Conservation (phyloP, 768 basidiomycete species). For the Suillus hirtellus region DNA sequence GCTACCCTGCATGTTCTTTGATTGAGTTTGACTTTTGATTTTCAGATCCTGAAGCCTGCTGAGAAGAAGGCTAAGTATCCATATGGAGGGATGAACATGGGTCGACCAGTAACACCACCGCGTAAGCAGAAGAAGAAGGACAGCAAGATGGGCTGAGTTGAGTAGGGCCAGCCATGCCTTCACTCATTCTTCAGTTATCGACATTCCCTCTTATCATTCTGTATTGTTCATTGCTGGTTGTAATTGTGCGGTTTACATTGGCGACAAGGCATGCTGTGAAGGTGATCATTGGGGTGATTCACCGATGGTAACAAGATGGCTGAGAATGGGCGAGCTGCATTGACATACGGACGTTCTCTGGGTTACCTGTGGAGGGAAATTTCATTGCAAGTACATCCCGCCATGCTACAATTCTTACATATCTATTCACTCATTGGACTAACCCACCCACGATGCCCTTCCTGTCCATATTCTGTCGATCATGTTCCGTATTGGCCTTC, state of each 20-base stretch:
- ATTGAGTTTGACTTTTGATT: not conserved
- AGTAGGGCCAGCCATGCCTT: constrained; percentile 28
- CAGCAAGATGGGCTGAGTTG: constrained; percentile 56
- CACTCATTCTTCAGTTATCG: constrained; percentile 29
- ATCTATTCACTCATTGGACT: constrained; percentile 36
- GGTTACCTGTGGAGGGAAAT: constrained; percentile 25
- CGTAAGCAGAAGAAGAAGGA: constrained; percentile 97
- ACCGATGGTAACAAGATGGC: constrained; percentile 10
- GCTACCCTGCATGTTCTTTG: constrained; percentile 11
- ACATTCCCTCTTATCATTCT: constrained; percentile 26
- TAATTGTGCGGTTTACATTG: constrained; percentile 9
- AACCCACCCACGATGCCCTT: constrained; percentile 20
- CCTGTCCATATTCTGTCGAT: constrained; percentile 17
- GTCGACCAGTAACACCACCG: constrained; percentile 90
- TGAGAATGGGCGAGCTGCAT: constrained; percentile 18
- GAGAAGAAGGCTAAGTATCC: constrained; percentile 98
- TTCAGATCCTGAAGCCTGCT: constrained; percentile 94
- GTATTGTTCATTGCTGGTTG: constrained; percentile 26
- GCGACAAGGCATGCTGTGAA: constrained; percentile 7
- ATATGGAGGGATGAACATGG: constrained; percentile 84
- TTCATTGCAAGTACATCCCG: constrained; percentile 13
- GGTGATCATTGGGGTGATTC: constrained; percentile 4
- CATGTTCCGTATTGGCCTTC: constrained; percentile 10
- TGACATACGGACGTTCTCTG: constrained; percentile 26
- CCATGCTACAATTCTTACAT: constrained; percentile 28